phyloP scores from a whole-genome alignment of 176 grass and related monocot genomes.

The Leersia perrieri region DNA sequence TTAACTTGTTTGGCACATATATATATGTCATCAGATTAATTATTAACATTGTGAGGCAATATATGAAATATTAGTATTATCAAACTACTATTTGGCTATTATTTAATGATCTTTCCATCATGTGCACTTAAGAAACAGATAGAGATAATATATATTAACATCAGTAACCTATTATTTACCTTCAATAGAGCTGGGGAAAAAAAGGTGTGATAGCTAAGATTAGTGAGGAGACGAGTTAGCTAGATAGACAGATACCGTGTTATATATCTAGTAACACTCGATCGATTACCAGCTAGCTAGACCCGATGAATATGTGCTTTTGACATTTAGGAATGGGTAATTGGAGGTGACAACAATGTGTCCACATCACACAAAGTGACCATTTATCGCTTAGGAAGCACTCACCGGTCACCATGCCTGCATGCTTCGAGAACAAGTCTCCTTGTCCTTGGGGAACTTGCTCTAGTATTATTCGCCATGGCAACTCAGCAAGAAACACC shows the following conservation, averaged over 20 bases:
- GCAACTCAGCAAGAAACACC: not conserved
- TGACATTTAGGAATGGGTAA: not conserved
- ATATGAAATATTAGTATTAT: no score
- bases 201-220: no score
- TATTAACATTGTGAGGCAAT: no score
- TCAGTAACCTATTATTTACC: not conserved
- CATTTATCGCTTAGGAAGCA: constrained; percentile 1
- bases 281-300: not conserved
- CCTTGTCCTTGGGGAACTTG: not conserved
- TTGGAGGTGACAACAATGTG: constrained; percentile 2
- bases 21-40: no score
- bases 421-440: constrained; percentile 22
- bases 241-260: not conserved
- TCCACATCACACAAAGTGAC: constrained; percentile 21
- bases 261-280: constrained; percentile 16
- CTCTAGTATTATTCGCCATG: not conserved
- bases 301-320: not conserved
- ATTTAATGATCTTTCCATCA: no score
- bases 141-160: no score
- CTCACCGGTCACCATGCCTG: no score
- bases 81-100: no score
- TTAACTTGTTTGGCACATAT: no score
- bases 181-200: not conserved
- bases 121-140: no score
- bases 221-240: not conserved